Base-by-base conservation (phyloP, 192 early-diverging fungal genomes). In the Gigaspora rosea region DNA sequence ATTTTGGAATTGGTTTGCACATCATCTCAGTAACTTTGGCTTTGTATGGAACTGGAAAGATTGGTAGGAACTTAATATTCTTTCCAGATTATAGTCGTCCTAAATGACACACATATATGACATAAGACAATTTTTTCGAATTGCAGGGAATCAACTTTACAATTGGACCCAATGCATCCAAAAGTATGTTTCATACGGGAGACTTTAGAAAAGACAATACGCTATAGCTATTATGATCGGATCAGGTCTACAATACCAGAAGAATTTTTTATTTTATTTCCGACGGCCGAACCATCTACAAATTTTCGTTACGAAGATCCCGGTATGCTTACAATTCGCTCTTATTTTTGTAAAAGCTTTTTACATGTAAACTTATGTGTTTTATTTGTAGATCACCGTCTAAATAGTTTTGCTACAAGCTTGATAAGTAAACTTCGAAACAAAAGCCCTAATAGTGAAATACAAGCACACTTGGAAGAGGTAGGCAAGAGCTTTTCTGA, bases 11-110 rank as follows among this genome's bases (percentile, higher is more conserved):
- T 97, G 94, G 94, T 93, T 99, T 84, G 88, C 93, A 0, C 90
- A 94, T 69, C 96, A 97, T 82, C 82, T 99, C 63, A 96, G 94
- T 80, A 98, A 98, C 83, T 96, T 97, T 88, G 91, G 86, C 13
- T 96, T 91, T 82, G 85, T 88, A 35, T 97, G 95, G 95, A 90
- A 93, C 77, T 97, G 96, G 96, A 70, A 78, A 33, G 91, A 87
- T 72, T 98, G 96, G 97, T 85, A 85, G 78, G 71, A 27, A 33
- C 50, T 35, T 48, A 5, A 50, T 27, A 0, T 27, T 27, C 27
- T 27, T 27, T 27, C 1, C 27, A 27, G 27, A 27, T 27, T 27
- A 27, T 27, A 27, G 27, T 27, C 1, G n/a, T n/a, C n/a, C n/a
- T n/a, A n/a, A n/a, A n/a, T n/a, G n/a, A 27, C 27, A 27, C 27